These are phyloP conservation scores for Lachancea cidri DNA, from an alignment of 805 yeast species.

Conservation along the genomic window DNA sequence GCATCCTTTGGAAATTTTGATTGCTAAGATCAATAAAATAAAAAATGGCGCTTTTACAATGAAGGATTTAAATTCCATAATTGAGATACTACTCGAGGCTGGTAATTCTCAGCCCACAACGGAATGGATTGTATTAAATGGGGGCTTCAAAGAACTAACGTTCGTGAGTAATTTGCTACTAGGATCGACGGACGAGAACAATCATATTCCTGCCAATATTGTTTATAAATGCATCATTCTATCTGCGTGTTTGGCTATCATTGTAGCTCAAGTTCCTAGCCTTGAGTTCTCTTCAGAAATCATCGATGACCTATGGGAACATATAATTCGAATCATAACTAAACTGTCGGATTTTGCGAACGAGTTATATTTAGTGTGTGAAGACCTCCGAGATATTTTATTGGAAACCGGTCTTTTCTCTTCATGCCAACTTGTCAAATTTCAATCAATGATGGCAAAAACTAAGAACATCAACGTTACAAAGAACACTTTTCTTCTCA, in stretches of 20 bases:
- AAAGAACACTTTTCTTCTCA: no score
- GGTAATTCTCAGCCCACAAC: constrained; percentile 8
- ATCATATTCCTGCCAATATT: constrained; percentile 24
- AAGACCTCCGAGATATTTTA: constrained; percentile 20
- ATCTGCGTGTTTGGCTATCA: constrained; percentile 17
- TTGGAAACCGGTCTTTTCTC: not conserved
- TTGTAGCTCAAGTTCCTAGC: constrained; percentile 2
- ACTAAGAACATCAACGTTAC: no score
- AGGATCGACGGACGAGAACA: constrained; percentile 23
- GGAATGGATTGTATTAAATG: constrained; percentile 21
- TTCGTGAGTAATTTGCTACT: constrained; percentile 17
- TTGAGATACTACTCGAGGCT: constrained; percentile 16
- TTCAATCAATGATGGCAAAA: no score
- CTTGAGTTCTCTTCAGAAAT: not conserved
- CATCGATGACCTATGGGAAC: constrained; percentile 19
- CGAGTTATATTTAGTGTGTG: constrained; percentile 22
- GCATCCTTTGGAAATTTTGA: constrained; percentile 15
- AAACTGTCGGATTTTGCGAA: constrained; percentile 20
- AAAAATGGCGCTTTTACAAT: constrained; percentile 26
- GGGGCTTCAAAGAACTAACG: constrained; percentile 21
- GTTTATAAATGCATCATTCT: constrained; percentile 24
- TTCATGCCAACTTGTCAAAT: no score
- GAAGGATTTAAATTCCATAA: constrained; percentile 22
- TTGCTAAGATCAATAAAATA: constrained; percentile 20
- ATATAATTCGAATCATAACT: constrained; percentile 14